These are phyloP conservation scores for Linum trigynum DNA, from an alignment of 345 rosid genomes.

Conservation along the genomic window DNA sequence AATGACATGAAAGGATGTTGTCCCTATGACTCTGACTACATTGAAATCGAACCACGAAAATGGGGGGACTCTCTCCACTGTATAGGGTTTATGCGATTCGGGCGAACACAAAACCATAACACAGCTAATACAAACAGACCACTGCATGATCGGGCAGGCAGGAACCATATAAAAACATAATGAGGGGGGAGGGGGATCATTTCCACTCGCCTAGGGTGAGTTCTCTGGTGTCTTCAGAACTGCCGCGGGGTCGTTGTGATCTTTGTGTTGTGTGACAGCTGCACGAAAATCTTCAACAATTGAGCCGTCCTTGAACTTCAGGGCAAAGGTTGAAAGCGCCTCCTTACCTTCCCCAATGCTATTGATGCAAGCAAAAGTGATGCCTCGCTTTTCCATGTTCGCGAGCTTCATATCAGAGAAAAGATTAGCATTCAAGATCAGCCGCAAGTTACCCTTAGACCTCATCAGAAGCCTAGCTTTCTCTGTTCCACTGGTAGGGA, in stretches of 20 bases:
- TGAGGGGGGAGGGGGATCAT: background rate
- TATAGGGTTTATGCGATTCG: background rate
- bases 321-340: conserved; percentile 65
- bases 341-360: conserved; percentile 52
- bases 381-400: conserved; percentile 86
- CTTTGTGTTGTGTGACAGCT: conserved; percentile 46
- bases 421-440: conserved; percentile 81
- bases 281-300: conserved; percentile 59
- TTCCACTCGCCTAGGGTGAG: conserved; percentile 37
- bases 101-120: background rate
- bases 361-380: conserved; percentile 84
- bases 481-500: conserved; percentile 41
- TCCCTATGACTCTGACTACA: background rate
- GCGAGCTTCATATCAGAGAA: conserved; percentile 90
- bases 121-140: background rate
- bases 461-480: conserved; percentile 82
- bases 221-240: conserved; percentile 75
- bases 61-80: background rate
- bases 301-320: conserved; percentile 70
- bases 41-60: background rate
- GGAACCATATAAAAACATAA: background rate
- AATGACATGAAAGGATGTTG: background rate
- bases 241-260: conserved; percentile 18
- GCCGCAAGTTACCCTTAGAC: conserved; percentile 78
- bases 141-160: background rate